Base-by-base conservation (phyloP, 2,329 filamentous ascomycete genomes). In the Coniochaeta prunicola region DNA sequence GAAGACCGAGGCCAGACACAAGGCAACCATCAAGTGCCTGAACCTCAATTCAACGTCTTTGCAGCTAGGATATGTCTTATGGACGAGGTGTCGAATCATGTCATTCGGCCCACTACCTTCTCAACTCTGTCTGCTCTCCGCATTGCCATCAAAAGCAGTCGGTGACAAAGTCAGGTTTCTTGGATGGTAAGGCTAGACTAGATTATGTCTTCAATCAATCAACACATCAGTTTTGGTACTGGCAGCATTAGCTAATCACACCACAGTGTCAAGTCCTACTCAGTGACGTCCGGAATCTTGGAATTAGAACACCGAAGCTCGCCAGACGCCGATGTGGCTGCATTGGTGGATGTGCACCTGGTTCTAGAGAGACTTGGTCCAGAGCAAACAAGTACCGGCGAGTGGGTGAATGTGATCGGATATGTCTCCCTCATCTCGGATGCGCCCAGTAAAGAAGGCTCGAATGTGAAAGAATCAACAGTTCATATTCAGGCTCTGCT, bases 401-500 rank as follows among this genome's bases (percentile, higher is more conserved):
- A 88, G 60, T 97, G 92, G 92, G 73, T 97, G 56, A 96, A 97
- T 69, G 80, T 97, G 3, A 83, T 97, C 64, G 93, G 92, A 6
- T 96, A 96, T 70, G 77, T 92, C 58, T 80, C 62, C 60, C 57
- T 61, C 31, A 61, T 33, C 36, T 9, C 33, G 28, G 17, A 48
- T 38, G 42, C 58, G 38, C 48, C 58, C 42, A 17, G 19, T 53
- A 45, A 26, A 2, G 21, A n/a, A 3, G 15, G 26, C 26, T 30
- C 24, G 21, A 60, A 15, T 55, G 62, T 28, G 56, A 2, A 58
- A 36, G 24, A 60, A 58, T 59, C 63, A 17, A 62, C 62, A 57
- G 72, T 80, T 30, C 68, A 75, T 59, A 76, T 96, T 19, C 90
- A 96, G 68, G 91, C 90, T 1, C 71, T 94, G 53, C 76, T 92